Evolutionary conservation across 345 rosid genomes (phyloP), one percentile per base, ranked within the genome.

Genomic region (Pistacia atlantica): DNA sequence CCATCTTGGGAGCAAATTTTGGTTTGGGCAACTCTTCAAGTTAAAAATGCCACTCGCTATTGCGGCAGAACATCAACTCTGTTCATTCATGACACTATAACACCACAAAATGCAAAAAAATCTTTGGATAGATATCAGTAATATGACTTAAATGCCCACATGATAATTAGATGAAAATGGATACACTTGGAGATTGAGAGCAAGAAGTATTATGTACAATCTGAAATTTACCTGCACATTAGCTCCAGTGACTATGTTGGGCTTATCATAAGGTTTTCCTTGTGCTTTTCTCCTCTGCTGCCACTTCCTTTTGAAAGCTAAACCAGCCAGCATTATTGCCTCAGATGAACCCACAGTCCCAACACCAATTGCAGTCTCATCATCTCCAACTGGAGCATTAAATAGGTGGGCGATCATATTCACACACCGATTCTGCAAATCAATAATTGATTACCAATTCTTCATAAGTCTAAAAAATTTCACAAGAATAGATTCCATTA

Each of bases 301-400:
- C 97, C 93, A 90, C 71, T 82, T 84, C 55, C 94, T 82, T 83
- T 90, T 90, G 76, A 92, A 92, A 67, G 97, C 94, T 51, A 92
- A 83, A 45, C 97, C 97, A 1, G 97, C 97, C 35, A 92, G 86
- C 97, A 92, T 92, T 67, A 92, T 90, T 35, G 93, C 94, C 82
- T 92, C 93, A 0, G 95, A 90, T 59, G 93, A 92, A 48, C 97
- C 95, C 0, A 92, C 93, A 4, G 97, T 92, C 56, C 92, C 97
- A 0, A 90, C 90, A 0, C 97, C 97, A 17, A 92, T 76, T 1
- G 95, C 97, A 12, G 90, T 77, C 77, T 90, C 93, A 0, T 79
- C 79, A 9, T 89, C 92, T 52, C 90, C 92, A 22, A 89, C 71
- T 0, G 93, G 95, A 18, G 97, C 88, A 67, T 92, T 80, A 85